Conservation (phyloP, 352 stramenopile species). For the Globisporangium iwayamae region DNA sequence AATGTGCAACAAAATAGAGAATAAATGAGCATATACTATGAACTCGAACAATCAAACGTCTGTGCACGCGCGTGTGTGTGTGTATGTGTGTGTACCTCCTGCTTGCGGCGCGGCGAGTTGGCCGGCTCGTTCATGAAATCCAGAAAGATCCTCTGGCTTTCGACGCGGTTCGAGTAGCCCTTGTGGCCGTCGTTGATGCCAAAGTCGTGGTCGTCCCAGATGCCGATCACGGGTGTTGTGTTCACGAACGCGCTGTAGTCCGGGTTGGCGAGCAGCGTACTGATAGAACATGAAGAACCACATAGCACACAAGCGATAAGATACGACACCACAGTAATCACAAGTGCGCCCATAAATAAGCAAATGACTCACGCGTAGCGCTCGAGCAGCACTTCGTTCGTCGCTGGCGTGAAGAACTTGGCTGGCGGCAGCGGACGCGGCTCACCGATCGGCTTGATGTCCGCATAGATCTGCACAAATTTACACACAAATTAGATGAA, state of each 20-base stretch:
- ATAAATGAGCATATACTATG: neutral
- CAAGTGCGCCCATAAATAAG: neutral
- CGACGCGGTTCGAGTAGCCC: slow-evolving; percentile 58
- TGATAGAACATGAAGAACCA: slow-evolving; percentile 15
- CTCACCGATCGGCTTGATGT: slow-evolving; percentile 52
- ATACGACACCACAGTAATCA: neutral
- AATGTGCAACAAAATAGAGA: too few species aligned
- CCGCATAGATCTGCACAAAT: slow-evolving; percentile 51
- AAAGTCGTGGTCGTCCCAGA: slow-evolving; percentile 91
- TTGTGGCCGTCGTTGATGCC: slow-evolving; percentile 89
- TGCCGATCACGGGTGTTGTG: slow-evolving; percentile 74
- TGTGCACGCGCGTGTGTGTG: too few species aligned
- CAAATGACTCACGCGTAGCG: slow-evolving; percentile 52
- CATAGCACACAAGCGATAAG: slow-evolving; percentile 10
- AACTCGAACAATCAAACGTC: neutral
- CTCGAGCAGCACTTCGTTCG: slow-evolving; percentile 39
- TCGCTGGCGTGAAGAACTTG: slow-evolving; percentile 65
- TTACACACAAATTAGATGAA: slow-evolving; percentile 3
- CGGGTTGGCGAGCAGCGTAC: slow-evolving; percentile 55
- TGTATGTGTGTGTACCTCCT: slow-evolving; percentile 36
- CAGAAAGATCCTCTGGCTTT: slow-evolving; percentile 84
- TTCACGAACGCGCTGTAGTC: slow-evolving; percentile 64
- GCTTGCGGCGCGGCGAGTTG: slow-evolving; percentile 68
- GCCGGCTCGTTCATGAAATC: slow-evolving; percentile 79
- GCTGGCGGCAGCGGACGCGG: slow-evolving; percentile 34